Base-by-base conservation (phyloP, 176 grass and related monocot species). In the Cymbopogon citratus region DNA sequence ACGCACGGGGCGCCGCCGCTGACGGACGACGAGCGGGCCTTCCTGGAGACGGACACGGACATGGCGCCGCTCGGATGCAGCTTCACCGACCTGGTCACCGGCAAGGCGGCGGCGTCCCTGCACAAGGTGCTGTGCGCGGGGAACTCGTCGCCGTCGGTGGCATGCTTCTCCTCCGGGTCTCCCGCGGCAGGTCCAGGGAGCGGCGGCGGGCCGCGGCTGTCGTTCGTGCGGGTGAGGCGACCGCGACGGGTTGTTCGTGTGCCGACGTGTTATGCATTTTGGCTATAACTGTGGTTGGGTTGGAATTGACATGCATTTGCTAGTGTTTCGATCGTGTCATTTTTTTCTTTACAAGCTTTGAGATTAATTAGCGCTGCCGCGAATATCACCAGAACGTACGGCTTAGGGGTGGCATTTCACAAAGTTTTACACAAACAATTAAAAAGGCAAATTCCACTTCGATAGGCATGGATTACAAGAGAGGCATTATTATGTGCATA, bases 1-100 rank as follows among this genome's bases (percentile, higher is more conserved):
- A 68, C 76, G 41, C 2, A 7, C 43, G 4, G 18, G 48, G 7
- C 19, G 62, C 8, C 70, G 31, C 76, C 70, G 18, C 43, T 89
- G 70, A 85, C 40, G 12, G 71, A 85, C 40, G 87, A 89, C 31
- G 87, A 89, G 87, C 16, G 43, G 70, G 87, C 76, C 24, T 89
- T 89, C 71, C 41, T 85, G 63, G 81, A 88, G 49, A 80, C 49
- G 76, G 27, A 71, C 1, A 12, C 12, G 0, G 21, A n/a, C 56
- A 60, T 9, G 56, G 56, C 56, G 56, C 63, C 69, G 8, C 5
- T 23, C 16, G 56, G 9, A 2, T 69, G 51, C 87, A 54, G 82
- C 82, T 85, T 89, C 87, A 89, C 63, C 9, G 63, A 75, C 40
- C 77, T 89, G 23, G 41, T 89, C 6, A 28, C 40, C 52, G 82